These are phyloP conservation scores for Cryptosporidium meleagridis DNA, from an alignment of 169 alveolate species.

Conservation along the genomic window DNA sequence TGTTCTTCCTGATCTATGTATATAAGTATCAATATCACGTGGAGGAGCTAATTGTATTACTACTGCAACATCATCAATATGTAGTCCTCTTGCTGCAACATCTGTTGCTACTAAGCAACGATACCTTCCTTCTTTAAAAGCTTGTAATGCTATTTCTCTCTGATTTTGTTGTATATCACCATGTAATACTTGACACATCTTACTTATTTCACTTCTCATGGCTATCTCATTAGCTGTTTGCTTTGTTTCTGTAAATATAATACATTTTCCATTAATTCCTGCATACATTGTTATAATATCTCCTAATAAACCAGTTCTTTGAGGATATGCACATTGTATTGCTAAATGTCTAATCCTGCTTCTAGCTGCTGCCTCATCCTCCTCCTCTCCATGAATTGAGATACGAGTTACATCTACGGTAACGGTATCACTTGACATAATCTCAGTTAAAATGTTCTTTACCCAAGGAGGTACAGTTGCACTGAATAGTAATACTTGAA, in stretches of 20 bases:
- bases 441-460: conserved; percentile 80
- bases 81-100: conserved; percentile 93
- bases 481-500: conserved; percentile 88
- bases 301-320: conserved; percentile 86
- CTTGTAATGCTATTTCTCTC: conserved; percentile 88
- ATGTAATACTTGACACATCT: conserved; percentile 87
- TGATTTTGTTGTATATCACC: conserved; percentile 91
- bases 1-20: conserved; percentile 91
- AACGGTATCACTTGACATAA: conserved; percentile 74
- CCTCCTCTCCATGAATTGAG: conserved; percentile 85
- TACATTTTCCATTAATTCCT: conserved; percentile 80
- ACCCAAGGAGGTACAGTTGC: conserved; percentile 94
- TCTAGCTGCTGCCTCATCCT: conserved; percentile 84
- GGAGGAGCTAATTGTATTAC: conserved; percentile 92
- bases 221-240: conserved; percentile 88
- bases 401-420: conserved; percentile 79
- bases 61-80: conserved; percentile 88
- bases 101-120: conserved; percentile 91
- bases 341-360: conserved; percentile 88
- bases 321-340: conserved; percentile 85
- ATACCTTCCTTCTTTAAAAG: conserved; percentile 87
- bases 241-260: conserved; percentile 91
- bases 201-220: conserved; percentile 82
- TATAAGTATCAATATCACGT: conserved; percentile 83
- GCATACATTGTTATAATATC: conserved; percentile 86